Percentiles rank a stretch among this genome's conserved stretches.
Evolutionary conservation across 129 eudicot species (phyloP).

Genomic region (Arctium minus): DNA sequence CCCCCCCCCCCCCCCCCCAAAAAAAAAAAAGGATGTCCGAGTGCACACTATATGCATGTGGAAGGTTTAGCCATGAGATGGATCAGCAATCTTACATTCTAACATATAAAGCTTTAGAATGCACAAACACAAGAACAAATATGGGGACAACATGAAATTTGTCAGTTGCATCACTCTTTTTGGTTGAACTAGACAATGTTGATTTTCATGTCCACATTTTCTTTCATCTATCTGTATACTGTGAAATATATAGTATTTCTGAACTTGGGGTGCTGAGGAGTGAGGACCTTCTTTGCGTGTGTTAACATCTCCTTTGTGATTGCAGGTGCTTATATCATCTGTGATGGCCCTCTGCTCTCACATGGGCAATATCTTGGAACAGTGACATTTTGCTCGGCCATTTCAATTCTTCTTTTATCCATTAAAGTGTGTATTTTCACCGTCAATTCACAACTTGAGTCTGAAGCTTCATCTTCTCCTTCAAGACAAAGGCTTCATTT

Average conservation of each 20-base stretch:
- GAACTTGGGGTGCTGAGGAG: background rate
- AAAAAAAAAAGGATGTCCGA: background rate
- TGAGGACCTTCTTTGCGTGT: background rate
- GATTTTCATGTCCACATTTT: background rate
- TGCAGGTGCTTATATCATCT: slow-evolving; percentile 81
- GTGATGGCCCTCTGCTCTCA: slow-evolving; percentile 83
- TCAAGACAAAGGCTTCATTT: slow-evolving; percentile 76
- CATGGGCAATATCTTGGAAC: slow-evolving; percentile 96
- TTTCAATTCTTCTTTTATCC: slow-evolving; percentile 73
- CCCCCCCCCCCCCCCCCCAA: no score
- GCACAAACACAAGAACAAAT: background rate
- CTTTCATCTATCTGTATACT: background rate
- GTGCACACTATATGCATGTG: background rate
- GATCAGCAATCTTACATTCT: background rate
- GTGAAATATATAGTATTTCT: background rate
- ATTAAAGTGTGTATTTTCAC: slow-evolving; percentile 86
- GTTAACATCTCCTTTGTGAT: background rate
- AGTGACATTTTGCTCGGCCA: slow-evolving; percentile 68
- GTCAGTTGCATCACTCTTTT: background rate
- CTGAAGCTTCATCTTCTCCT: slow-evolving; percentile 69
- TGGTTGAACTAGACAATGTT: background rate
- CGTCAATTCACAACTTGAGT: slow-evolving; percentile 82
- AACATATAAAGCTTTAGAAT: background rate
- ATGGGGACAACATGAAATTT: background rate
- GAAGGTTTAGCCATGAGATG: background rate